phyloP scores from a whole-genome alignment of 257 asterid species.

The Solanum ahanhuiri region DNA sequence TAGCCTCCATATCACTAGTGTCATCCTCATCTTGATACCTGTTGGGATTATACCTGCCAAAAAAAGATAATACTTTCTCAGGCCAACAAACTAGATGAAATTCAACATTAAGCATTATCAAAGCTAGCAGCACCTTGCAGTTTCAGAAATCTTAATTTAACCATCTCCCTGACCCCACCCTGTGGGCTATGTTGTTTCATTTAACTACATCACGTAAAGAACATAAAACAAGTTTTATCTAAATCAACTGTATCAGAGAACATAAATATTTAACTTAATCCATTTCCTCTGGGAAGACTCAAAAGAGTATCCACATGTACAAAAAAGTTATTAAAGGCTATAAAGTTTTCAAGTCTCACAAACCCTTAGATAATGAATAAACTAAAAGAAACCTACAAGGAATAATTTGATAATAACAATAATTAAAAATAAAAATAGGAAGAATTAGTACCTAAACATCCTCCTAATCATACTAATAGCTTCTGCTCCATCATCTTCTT shows the following conservation, averaged over 20 bases:
- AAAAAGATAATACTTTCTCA: neutral
- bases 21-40: conserved; percentile 47
- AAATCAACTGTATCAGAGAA: neutral
- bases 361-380: neutral
- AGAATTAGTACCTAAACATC: conserved; percentile 43
- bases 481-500: conserved; percentile 26
- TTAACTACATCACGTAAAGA: neutral
- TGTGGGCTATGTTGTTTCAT: neutral
- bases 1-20: conserved; percentile 78
- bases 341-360: neutral
- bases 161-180: neutral
- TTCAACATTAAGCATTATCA: neutral
- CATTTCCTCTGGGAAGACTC: neutral
- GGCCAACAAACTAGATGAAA: neutral
- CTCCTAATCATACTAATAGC: conserved; percentile 43
- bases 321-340: neutral
- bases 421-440: no score
- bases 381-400: neutral
- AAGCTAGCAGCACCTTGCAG: neutral
- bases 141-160: neutral
- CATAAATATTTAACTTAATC: neutral
- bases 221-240: neutral
- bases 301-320: neutral
- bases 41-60: conserved; percentile 60
- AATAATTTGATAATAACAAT: neutral